Conservation (phyloP, 2,329 filamentous ascomycete genomes). For the Arthrobotrys entomopaga region DNA sequence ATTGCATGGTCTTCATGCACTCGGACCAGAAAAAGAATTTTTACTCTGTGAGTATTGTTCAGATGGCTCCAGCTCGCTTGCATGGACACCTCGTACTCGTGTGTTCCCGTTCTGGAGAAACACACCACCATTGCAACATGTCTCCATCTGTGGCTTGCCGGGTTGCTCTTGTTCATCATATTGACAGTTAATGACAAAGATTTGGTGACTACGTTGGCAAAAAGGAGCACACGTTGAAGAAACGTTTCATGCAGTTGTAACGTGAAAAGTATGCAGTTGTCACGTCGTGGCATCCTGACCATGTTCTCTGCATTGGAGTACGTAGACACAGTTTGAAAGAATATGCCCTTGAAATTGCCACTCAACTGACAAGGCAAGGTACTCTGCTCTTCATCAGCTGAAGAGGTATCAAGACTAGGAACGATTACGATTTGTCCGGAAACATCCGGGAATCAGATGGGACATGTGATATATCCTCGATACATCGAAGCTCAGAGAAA, state of each 20-base stretch:
- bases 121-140: slow-evolving; percentile 3
- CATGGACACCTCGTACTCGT: slow-evolving; percentile 54
- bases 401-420: neutral
- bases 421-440: slow-evolving; percentile 12
- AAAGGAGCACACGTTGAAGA: neutral
- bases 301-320: neutral
- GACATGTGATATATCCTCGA: neutral
- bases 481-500: too few relatives aligned
- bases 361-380: slow-evolving; percentile 14
- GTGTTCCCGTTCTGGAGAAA: slow-evolving; percentile 53
- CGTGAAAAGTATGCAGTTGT: slow-evolving; percentile 21
- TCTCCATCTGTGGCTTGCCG: slow-evolving; percentile 31
- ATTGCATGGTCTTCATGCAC: neutral
- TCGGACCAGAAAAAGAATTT: too few relatives aligned
- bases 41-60: neutral
- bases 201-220: slow-evolving; percentile 1
- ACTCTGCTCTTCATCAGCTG: slow-evolving; percentile 27
- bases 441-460: slow-evolving; percentile 38
- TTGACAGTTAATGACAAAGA: slow-evolving; percentile 19
- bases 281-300: slow-evolving; percentile 34
- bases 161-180: slow-evolving; percentile 20
- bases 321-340: neutral
- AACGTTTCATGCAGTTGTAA: slow-evolving; percentile 44
- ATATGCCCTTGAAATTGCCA: slow-evolving; percentile 26
- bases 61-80: slow-evolving; percentile 36